Evolutionary conservation across 2,329 filamentous ascomycete species (phyloP).

Genomic region (Aspergillus nomiae): DNA sequence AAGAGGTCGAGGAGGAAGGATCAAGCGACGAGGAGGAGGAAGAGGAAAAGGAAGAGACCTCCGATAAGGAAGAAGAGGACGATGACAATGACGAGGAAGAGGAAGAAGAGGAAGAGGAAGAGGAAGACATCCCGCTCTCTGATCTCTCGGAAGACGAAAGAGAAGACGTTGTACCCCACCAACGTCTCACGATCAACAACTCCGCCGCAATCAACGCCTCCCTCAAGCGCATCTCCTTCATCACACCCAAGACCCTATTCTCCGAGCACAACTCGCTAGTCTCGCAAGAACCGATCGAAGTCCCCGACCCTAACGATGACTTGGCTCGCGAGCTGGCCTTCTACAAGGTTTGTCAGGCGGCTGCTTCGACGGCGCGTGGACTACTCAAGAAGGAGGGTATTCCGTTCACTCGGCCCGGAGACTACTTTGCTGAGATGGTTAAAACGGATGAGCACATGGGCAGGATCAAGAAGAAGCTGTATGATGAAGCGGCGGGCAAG

Average conservation of each 20-base stretch:
- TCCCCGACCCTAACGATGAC: constrained; percentile 87
- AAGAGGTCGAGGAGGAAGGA: constrained; percentile 40
- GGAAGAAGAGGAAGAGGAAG: constrained; percentile 70
- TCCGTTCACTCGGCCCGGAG: constrained; percentile 82
- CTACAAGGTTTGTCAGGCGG: constrained; percentile 84
- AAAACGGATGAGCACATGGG: constrained; percentile 99
- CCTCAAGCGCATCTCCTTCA: constrained; percentile 64
- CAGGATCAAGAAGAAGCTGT: constrained; percentile 88
- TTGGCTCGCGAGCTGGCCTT: constrained; percentile 89
- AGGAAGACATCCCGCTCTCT: constrained; percentile 86
- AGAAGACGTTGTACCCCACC: constrained; percentile 85
- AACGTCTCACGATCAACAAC: constrained; percentile 97
- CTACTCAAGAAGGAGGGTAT: constrained; percentile 79
- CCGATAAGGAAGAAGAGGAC: constrained; percentile 33
- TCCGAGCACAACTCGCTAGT: constrained; percentile 78
- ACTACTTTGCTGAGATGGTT: constrained; percentile 99
- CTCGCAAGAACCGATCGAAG: constrained; percentile 67
- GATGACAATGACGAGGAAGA: constrained; percentile 48
- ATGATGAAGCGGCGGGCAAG: constrained; percentile 88
- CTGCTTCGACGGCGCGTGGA: constrained; percentile 71
- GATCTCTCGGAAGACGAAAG: constrained; percentile 80
- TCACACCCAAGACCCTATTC: constrained; percentile 71
- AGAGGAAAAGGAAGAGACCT: constrained; percentile 30
- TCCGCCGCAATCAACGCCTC: constrained; percentile 79
- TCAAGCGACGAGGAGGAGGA: constrained; percentile 23